Evolutionary conservation across 1,284 basidiomycete genomes (phyloP), one percentile per base, ranked within the genome.

Genomic region (Polyporus tsugae): DNA sequence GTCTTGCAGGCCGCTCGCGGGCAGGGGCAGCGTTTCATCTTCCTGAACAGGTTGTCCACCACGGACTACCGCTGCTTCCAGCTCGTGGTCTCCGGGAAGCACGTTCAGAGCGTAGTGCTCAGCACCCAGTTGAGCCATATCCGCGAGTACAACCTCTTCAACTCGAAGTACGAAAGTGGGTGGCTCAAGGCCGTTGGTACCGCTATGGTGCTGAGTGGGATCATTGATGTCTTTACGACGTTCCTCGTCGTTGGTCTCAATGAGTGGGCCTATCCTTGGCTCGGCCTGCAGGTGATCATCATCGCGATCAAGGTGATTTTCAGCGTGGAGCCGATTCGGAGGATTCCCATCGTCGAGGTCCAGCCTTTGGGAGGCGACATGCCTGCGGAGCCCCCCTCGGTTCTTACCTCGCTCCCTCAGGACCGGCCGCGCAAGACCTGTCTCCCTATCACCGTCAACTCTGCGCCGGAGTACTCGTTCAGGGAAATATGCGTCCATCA

Each of bases 51-150:
- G 17, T 41, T 64, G 4, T 60, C 63, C 4, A 62, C 65, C 6
- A 41, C 63, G n/a, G 69, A 70, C 33, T 70, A 70, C 63, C 69
- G 69, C 60, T 70, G 69, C 60, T 70, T 64, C 60, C 69, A 67
- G 65, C 65, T 70, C 22, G 17, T 60, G 17, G 59, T 46, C 22
- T 62, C 69, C 4, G 69, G 69, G 33, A 70, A 65, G 46, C 59
- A 70, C 46, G 69, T 70, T 15, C 69, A 62, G 49, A 67, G 65
- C 55, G 65, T 63, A 6, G 19, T 67, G 29, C 44, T 70, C 29
- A 70, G 69, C 65, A 70, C 60, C 5, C 69, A 67, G 42, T 65
- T 70, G 29, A 59, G 36, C 69, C 67, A 70, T 36, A 60, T 70
- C 10, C 69, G 69, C 63, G 65, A 70, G 13, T 70, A 64, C 65